Base-by-base conservation (phyloP, 306 rosid genomes). In the Prunus campanulata region DNA sequence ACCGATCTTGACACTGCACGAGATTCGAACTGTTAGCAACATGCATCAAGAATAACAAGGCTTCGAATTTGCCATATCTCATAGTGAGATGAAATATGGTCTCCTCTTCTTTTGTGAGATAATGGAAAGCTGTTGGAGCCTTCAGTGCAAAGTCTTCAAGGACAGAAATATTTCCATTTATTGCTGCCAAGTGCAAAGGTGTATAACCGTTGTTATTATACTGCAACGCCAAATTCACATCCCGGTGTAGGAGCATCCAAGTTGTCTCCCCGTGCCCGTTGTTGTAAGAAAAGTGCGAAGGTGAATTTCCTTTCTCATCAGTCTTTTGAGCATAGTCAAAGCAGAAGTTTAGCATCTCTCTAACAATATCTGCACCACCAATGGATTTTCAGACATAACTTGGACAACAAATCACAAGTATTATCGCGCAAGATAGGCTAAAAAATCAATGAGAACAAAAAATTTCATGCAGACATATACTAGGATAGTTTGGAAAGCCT, bases 31-130 rank as follows among this genome's bases (percentile, higher is more conserved):
- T 81, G 77, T 81, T 83, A 59, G 79, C 77, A 66, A 76, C 83
- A 9, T 49, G 68, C 50, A 82, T 77, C 86, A 91, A 69, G 78
- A 74, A 83, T 5, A 71, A 77, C 68, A 91, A 81, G 61, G 90
- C 89, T 71, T 86, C 84, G 35, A 71, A 79, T 19, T 89, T 82
- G 9, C 89, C 90, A 2, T 85, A 83, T 74, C 90, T 85, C 65
- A 89, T 90, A 3, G 89, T 87, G 57, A 91, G 71, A 79, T 87
- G 93, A 80, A 87, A 80, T 8, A 89, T 66, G 6, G 97, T 81
- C 81, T 89, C 93, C 8, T 86, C 88, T 66, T 86, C 88, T 86
- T 66, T 71, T 2, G 97, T 89, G 70, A 55, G 83, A 71, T 72
- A 78, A 8, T 81, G 80, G 72, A 89, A 82, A 52, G 91, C 81